Conservation (phyloP, 495 filamentous ascomycete species). For the Penicillium ucsense region DNA sequence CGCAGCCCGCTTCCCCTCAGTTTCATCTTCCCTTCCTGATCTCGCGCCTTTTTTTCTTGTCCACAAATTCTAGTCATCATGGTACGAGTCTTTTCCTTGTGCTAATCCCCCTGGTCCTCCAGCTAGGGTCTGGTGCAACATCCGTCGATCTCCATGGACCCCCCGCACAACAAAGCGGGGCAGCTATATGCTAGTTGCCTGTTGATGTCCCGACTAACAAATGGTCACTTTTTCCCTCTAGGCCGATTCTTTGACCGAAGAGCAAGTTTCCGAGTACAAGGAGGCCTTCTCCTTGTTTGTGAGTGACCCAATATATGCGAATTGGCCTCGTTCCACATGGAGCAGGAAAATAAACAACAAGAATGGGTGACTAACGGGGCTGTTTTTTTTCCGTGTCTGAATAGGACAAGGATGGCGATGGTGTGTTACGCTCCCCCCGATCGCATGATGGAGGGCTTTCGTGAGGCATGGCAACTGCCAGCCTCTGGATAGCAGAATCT, state of each 20-base stretch:
- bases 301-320: conserved; percentile 39
- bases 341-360: background rate
- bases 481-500: too few relatives aligned
- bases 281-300: conserved; percentile 99
- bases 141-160: too few relatives aligned
- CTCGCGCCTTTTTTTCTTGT: conserved; percentile 1
- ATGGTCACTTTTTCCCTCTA: conserved; percentile 26
- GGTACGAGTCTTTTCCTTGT: background rate
- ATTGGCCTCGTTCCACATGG: conserved; percentile 5
- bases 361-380: conserved; percentile 1
- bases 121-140: background rate
- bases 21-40: background rate
- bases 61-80: conserved; percentile 13
- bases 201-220: conserved; percentile 12
- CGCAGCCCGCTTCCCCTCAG: conserved; percentile 4
- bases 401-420: conserved; percentile 99
- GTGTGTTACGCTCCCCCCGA: conserved; percentile 50
- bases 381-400: conserved; percentile 7
- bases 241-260: conserved; percentile 93
- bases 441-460: background rate
- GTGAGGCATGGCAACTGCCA: too few relatives aligned
- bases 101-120: background rate
- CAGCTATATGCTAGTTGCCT: conserved; percentile 5
- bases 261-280: conserved; percentile 99
- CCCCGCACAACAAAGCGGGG: conserved; percentile 20